Evolutionary conservation across 2,329 filamentous ascomycete species (phyloP).

Genomic region (Monilinia fructicola): DNA sequence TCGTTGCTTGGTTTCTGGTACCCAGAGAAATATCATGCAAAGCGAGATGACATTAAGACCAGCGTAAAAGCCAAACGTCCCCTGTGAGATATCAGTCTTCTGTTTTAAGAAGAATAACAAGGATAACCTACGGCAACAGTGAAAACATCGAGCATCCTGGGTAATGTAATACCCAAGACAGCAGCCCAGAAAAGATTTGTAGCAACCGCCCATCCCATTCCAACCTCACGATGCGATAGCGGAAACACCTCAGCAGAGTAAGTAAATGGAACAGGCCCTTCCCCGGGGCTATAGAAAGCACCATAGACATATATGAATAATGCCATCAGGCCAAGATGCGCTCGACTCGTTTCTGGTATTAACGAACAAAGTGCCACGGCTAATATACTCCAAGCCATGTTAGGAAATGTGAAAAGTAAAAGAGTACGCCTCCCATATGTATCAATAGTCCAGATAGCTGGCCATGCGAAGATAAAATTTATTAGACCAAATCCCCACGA

Average conservation of each 20-base stretch:
- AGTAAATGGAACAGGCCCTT: constrained; percentile 61
- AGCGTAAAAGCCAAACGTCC: constrained; percentile 56
- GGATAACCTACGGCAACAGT: not conserved
- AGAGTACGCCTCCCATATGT: constrained; percentile 62
- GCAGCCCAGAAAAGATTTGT: constrained; percentile 60
- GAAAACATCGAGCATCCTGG: constrained; percentile 32
- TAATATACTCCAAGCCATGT: constrained; percentile 65
- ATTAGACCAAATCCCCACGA: constrained; percentile 23
- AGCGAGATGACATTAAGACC: constrained; percentile 56
- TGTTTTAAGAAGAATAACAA: not conserved
- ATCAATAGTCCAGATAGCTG: constrained; percentile 60
- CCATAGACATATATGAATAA: constrained; percentile 66
- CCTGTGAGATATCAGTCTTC: constrained; percentile 27
- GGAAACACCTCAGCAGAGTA: constrained; percentile 65
- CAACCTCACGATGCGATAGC: constrained; percentile 61
- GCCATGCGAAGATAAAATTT: constrained; percentile 56
- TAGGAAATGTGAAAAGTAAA: constrained; percentile 64
- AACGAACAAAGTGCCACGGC: constrained; percentile 60
- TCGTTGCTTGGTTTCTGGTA: constrained; percentile 58
- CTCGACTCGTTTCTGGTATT: constrained; percentile 43
- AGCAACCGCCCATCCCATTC: constrained; percentile 63
- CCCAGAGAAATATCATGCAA: constrained; percentile 55
- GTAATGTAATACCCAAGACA: constrained; percentile 57
- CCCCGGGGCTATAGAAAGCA: constrained; percentile 65
- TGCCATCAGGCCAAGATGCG: constrained; percentile 55